phyloP scores from a whole-genome alignment of 768 basidiomycete species.

The Tricholoma sp. region DNA sequence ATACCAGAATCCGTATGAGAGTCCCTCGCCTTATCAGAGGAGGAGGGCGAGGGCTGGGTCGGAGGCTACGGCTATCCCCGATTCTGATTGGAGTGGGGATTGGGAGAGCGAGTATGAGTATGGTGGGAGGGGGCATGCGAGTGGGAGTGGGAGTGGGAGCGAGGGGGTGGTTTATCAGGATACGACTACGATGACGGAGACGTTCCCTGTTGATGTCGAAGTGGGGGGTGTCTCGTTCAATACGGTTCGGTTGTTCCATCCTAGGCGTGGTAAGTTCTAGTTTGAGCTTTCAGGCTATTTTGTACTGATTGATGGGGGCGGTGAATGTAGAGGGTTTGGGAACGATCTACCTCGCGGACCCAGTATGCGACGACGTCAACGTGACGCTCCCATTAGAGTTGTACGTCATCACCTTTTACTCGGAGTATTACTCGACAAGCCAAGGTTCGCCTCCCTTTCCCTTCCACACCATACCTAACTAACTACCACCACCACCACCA shows the following conservation, averaged over 20 bases:
- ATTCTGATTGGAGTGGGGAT: constrained; percentile 19
- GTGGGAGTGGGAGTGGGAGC: neutral
- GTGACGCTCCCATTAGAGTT: constrained; percentile 60
- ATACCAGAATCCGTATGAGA: no score
- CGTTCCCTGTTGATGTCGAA: constrained; percentile 52
- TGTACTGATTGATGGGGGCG: neutral
- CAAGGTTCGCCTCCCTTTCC: constrained; percentile 45
- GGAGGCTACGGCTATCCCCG: constrained; percentile 58
- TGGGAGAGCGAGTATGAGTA: constrained; percentile 22
- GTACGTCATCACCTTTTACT: constrained; percentile 58
- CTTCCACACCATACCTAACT: no score
- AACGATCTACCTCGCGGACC: constrained; percentile 67
- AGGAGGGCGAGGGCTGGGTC: constrained; percentile 49
- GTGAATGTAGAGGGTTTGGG: constrained; percentile 50
- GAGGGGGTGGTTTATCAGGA: neutral
- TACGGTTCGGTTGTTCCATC: constrained; percentile 68
- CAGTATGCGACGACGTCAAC: constrained; percentile 61
- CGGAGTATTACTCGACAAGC: constrained; percentile 59
- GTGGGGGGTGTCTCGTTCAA: constrained; percentile 56
- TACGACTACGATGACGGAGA: constrained; percentile 44
- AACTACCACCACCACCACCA: no score
- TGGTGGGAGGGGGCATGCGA: no score
- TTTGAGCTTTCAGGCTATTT: neutral
- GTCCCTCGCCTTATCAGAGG: neutral
- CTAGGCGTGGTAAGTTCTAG: constrained; percentile 48